Percentiles rank a stretch among this genome's conserved stretches.
phyloP scores from a whole-genome alignment of 768 basidiomycete genomes.

The Boletus rubropictus region DNA sequence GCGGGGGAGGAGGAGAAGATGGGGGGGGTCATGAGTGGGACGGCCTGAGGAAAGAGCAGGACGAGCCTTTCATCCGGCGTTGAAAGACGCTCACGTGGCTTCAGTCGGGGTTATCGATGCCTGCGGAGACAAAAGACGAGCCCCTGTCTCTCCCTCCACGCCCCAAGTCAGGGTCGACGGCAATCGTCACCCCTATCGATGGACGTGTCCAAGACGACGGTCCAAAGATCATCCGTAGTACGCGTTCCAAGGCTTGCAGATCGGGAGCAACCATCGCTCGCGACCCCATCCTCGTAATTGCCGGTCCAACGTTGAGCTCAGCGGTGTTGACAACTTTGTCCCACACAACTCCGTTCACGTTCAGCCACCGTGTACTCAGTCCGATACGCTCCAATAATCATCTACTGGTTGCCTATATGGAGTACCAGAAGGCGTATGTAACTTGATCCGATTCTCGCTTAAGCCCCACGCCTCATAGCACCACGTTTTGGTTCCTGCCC shows the following conservation, averaged over 20 bases:
- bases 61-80: neutral
- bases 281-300: constrained; percentile 34
- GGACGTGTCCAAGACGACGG: constrained; percentile 34
- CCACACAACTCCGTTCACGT: neutral
- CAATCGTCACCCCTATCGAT: constrained; percentile 26
- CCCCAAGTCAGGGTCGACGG: constrained; percentile 3
- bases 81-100: constrained; percentile 11
- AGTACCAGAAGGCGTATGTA: constrained; percentile 39
- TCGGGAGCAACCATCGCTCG: constrained; percentile 28
- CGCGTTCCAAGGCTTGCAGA: constrained; percentile 30
- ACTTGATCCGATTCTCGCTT: neutral
- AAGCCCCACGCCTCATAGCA: constrained; percentile 16
- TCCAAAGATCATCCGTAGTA: constrained; percentile 31
- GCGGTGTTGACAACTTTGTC: constrained; percentile 34
- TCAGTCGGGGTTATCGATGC: constrained; percentile 20
- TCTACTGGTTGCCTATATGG: constrained; percentile 41
- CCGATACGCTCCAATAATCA: constrained; percentile 36
- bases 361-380: constrained; percentile 12
- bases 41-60: neutral
- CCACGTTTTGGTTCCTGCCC: constrained; percentile 37
- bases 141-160: neutral
- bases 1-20: constrained; percentile 21
- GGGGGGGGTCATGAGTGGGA: constrained; percentile 1
- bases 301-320: constrained; percentile 34
- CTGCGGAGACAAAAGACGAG: constrained; percentile 5